These are phyloP conservation scores for Rhexocercosporidium sp. DNA, from an alignment of 2,329 filamentous ascomycete species.

Conservation along the genomic window DNA sequence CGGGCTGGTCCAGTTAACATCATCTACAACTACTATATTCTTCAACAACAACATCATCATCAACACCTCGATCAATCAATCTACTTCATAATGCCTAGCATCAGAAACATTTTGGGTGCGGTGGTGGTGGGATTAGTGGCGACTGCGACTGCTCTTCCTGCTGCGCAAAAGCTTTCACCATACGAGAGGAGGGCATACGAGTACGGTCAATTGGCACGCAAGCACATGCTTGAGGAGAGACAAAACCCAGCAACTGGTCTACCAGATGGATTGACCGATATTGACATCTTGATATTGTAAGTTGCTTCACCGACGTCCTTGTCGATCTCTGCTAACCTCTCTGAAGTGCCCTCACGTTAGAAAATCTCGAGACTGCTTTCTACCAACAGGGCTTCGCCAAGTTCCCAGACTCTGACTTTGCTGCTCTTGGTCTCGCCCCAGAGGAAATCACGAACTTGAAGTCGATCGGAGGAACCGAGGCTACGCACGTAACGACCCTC, in stretches of 20 bases:
- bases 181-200: slow-evolving; percentile 36
- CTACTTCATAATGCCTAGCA: slow-evolving; percentile 39
- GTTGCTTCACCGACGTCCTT: slow-evolving; percentile 29
- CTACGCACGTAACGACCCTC: slow-evolving; percentile 64
- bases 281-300: slow-evolving; percentile 60
- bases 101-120: slow-evolving; percentile 38
- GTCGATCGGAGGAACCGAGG: slow-evolving; percentile 66
- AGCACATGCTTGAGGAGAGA: slow-evolving; percentile 29
- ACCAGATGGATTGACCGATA: slow-evolving; percentile 50
- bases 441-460: slow-evolving; percentile 64
- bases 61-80: slow-evolving; percentile 3
- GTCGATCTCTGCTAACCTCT: slow-evolving; percentile 19
- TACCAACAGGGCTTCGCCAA: slow-evolving; percentile 73
- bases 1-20: slow-evolving; percentile 41
- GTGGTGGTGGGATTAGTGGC: slow-evolving; percentile 36
- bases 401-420: slow-evolving; percentile 69
- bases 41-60: slow-evolving; percentile 5
- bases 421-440: slow-evolving; percentile 61
- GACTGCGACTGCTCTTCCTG: slow-evolving; percentile 38
- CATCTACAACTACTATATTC: slow-evolving; percentile 20
- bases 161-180: slow-evolving; percentile 35
- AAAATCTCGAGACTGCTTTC: slow-evolving; percentile 76
- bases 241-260: slow-evolving; percentile 41
- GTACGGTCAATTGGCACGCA: slow-evolving; percentile 25
- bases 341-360: slow-evolving; percentile 69